These are phyloP conservation scores for Colletotrichum tropicicola DNA, from an alignment of 2,329 filamentous ascomycete genomes.

Conservation along the genomic window DNA sequence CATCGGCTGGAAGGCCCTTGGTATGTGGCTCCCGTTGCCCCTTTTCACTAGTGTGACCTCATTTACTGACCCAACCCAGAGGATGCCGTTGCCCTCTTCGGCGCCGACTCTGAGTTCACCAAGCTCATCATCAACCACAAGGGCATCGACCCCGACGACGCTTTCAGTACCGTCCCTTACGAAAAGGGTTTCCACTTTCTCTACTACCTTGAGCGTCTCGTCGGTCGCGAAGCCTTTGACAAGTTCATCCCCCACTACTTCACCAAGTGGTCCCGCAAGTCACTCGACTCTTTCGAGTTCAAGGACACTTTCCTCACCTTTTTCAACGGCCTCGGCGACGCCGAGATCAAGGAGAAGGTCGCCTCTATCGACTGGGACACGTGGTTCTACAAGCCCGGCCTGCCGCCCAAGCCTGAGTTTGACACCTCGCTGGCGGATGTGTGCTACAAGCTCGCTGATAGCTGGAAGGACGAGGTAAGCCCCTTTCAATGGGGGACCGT, in stretches of 20 bases:
- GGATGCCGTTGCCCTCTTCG: slow-evolving; percentile 82
- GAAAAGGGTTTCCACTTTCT: slow-evolving; percentile 97
- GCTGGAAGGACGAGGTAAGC: slow-evolving; percentile 75
- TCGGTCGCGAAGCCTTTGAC: slow-evolving; percentile 89
- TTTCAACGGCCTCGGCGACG: slow-evolving; percentile 74
- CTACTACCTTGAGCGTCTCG: slow-evolving; percentile 86
- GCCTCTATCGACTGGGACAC: slow-evolving; percentile 86
- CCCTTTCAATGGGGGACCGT: slow-evolving; percentile 28
- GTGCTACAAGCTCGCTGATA: slow-evolving; percentile 82
- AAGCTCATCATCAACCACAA: slow-evolving; percentile 89
- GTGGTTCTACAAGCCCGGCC: slow-evolving; percentile 87
- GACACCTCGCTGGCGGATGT: slow-evolving; percentile 87
- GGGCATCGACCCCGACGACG: slow-evolving; percentile 93
- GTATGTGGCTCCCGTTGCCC: slow-evolving; percentile 46
- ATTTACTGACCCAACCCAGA: slow-evolving; percentile 48
- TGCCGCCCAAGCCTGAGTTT: slow-evolving; percentile 90
- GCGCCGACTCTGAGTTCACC: slow-evolving; percentile 89
- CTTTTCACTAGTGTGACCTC: not conserved
- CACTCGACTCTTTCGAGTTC: slow-evolving; percentile 94
- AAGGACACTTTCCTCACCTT: slow-evolving; percentile 87
- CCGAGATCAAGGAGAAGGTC: slow-evolving; percentile 70
- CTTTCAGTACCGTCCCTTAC: slow-evolving; percentile 92
- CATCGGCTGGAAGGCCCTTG: slow-evolving; percentile 91
- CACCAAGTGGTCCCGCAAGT: slow-evolving; percentile 82
- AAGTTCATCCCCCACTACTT: slow-evolving; percentile 98